These are phyloP conservation scores for Thalassiosira hispida DNA, from an alignment of 352 stramenopile species.

Conservation along the genomic window DNA sequence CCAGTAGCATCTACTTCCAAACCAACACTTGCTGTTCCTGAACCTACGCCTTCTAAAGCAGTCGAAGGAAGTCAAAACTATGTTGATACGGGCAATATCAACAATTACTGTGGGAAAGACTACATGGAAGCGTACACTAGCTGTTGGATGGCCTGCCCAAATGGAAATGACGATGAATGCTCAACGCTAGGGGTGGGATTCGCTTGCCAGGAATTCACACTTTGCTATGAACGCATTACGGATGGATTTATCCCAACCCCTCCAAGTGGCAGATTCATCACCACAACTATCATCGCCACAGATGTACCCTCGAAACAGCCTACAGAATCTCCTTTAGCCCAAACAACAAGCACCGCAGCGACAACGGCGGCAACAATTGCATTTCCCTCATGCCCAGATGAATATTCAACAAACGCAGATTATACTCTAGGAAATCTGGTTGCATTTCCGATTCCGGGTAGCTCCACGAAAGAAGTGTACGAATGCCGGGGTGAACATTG, in stretches of 20 bases:
- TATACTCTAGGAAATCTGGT: not conserved
- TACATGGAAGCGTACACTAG: constrained; percentile 7
- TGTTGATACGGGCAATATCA: not conserved
- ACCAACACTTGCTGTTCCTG: not conserved
- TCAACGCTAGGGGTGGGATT: constrained; percentile 6
- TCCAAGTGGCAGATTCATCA: too few species aligned
- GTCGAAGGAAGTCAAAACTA: too few species aligned
- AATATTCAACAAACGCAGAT: not conserved
- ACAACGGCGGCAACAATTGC: not conserved
- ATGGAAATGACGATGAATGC: constrained; percentile 15
- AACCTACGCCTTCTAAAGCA: not conserved
- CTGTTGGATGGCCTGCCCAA: constrained; percentile 17
- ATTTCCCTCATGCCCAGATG: not conserved
- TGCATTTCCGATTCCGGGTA: not conserved
- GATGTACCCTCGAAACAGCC: not conserved
- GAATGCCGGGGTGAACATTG: not conserved
- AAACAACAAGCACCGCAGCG: too few species aligned
- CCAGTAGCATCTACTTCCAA: too few species aligned
- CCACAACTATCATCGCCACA: not conserved
- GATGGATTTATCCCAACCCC: not conserved
- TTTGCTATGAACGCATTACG: constrained; percentile 24
- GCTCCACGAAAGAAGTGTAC: not conserved
- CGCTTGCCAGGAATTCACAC: constrained; percentile 14
- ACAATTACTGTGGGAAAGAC: constrained; percentile 18
- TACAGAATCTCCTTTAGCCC: too few species aligned